A percentile compares a stretch with the other conserved stretches of the same genome.
Conservation (phyloP, 169 alveolate species). For the Plasmodium vivax region DNA sequence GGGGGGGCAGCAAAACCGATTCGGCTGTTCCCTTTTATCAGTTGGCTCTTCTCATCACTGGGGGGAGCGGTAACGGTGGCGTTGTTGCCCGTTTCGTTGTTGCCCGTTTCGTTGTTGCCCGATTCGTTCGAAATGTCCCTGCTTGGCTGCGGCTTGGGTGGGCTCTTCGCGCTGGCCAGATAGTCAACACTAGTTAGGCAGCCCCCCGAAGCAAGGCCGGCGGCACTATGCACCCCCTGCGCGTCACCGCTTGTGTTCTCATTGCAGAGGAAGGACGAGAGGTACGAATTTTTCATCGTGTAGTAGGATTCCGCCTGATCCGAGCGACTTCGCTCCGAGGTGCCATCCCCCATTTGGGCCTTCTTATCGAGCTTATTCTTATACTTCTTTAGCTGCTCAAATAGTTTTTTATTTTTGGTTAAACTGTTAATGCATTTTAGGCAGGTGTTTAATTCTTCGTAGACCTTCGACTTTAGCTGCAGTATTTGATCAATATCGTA, state of each 20-base stretch:
- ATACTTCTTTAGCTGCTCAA: conserved; percentile 29
- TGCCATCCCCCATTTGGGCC: not conserved
- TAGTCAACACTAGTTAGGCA: not conserved
- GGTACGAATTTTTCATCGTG: conserved; percentile 28
- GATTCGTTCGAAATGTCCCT: not conserved
- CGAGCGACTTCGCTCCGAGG: not conserved
- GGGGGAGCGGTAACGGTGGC: not conserved
- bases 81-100: not conserved
- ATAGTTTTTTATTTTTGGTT: conserved; percentile 41
- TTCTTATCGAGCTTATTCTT: conserved; percentile 10
- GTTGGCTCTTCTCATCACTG: not conserved
- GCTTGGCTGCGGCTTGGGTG: not conserved
- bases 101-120: not conserved
- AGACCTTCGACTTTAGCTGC: conserved; percentile 15
- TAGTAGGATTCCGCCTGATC: conserved; percentile 23
- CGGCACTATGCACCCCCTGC: not conserved
- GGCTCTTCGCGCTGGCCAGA: not conserved
- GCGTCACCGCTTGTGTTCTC: not conserved
- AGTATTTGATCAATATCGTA: conserved; percentile 26
- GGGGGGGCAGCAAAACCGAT: not conserved
- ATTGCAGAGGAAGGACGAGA: conserved; percentile 26
- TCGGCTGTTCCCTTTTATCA: not conserved
- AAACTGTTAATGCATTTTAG: conserved; percentile 23
- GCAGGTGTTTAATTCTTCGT: conserved; percentile 13
- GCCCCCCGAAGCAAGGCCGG: not conserved